These are phyloP conservation scores for Nadsonia starkeyi-henricii DNA, from an alignment of 1,139 yeast genomes.

Conservation along the genomic window DNA sequence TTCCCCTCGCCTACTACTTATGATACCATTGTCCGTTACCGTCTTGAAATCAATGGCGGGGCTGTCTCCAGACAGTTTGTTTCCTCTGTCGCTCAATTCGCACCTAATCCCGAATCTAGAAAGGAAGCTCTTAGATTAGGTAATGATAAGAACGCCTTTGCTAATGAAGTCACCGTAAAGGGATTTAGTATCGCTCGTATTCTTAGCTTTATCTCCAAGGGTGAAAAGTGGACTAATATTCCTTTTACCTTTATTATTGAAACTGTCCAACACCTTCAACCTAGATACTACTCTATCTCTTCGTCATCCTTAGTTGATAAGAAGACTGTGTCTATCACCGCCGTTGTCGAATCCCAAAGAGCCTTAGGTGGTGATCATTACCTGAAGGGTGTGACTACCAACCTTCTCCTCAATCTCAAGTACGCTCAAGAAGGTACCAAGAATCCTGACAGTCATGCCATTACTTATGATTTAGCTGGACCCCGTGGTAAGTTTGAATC, in stretches of 20 bases:
- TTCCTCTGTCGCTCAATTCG: constrained; percentile 65
- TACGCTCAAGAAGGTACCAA: constrained; percentile 39
- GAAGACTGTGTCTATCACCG: constrained; percentile 57
- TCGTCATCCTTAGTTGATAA: constrained; percentile 77
- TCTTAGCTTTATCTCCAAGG: constrained; percentile 45
- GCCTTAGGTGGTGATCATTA: constrained; percentile 29
- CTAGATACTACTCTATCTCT: constrained; percentile 93
- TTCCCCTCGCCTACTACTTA: constrained; percentile 88
- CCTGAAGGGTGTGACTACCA: constrained; percentile 82
- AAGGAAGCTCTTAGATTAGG: constrained; percentile 41
- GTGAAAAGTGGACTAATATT: constrained; percentile 52
- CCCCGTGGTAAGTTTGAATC: constrained; percentile 53
- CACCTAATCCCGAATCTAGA: constrained; percentile 55
- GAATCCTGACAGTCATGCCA: constrained; percentile 25
- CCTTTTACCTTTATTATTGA: constrained; percentile 83
- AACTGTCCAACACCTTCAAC: constrained; percentile 66
- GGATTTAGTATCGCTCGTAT: constrained; percentile 69
- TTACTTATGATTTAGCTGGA: constrained; percentile 60
- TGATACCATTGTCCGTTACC: constrained; percentile 74
- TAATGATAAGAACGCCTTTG: constrained; percentile 55
- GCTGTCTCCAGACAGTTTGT: constrained; percentile 85
- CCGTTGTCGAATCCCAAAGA: constrained; percentile 72
- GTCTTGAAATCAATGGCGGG: constrained; percentile 73
- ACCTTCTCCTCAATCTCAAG: constrained; percentile 65
- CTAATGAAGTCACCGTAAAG: constrained; percentile 43